Evolutionary conservation across 345 rosid genomes (phyloP), one percentile per base, ranked within the genome.

Genomic region (Hypericum perforatum): DNA sequence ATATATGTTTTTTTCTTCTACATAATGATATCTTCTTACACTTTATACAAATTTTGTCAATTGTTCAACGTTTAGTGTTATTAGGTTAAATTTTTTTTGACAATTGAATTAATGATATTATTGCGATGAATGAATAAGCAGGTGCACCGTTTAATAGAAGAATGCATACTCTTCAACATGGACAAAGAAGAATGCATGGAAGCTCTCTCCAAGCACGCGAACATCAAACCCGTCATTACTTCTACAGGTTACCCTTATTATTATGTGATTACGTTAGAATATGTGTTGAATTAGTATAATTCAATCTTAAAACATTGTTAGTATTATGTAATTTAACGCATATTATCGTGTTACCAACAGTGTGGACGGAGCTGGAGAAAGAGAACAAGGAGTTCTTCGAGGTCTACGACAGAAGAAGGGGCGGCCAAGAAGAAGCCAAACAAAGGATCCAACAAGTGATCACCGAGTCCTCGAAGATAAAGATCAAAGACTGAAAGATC

Each of bases 161-260:
- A 46, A 29, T 46, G 50, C 14, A 16, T 46, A 32, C 9, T 46
- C 5, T 46, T 46, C 16, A 46, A 46, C 16, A 46, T 46, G 50
- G 22, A 29, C 50, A 46, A 46, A 46, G 50, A 46, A 14, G 50
- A 46, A 32, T 46, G 50, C 50, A 46, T 46, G 50, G 50, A 46
- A 46, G 50, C 50, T 46, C 29, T 46, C 29, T 46, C 50, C 3
- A 46, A 46, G 50, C 50, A 46, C 50, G 50, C 50, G 5, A 46
- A 46, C 29, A 46, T 46, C 50, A 46, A 46, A 14, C 50, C 50
- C 4, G 8, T 13, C 7, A 9, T 46, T 32, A 46, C 50, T 7
- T 46, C 50, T 10, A 46, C 32, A 22, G 32, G 32, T 22, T 22
- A 22, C 32, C 32, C 32, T 22, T 22, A 1, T 22, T 22, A 1